phyloP scores from a whole-genome alignment of 2,329 filamentous ascomycete genomes.

The Penicillium capsulatum region DNA sequence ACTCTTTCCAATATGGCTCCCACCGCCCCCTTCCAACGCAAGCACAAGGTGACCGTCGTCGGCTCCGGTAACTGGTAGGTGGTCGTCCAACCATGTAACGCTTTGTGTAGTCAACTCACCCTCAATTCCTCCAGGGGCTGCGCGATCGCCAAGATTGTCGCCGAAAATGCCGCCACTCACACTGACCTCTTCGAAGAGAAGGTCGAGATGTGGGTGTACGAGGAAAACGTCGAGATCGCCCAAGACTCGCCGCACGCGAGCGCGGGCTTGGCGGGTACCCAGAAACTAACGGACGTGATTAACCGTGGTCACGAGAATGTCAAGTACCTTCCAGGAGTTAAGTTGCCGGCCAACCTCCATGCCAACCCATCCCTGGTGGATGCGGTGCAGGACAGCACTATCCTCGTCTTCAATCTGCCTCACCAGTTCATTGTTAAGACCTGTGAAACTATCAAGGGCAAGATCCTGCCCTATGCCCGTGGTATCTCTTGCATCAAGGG shows the following conservation, averaged over 20 bases:
- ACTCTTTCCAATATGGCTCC: constrained; percentile 31
- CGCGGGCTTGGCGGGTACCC: constrained; percentile 63
- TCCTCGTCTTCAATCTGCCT: constrained; percentile 94
- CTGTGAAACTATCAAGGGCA: constrained; percentile 77
- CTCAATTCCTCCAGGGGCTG: constrained; percentile 95
- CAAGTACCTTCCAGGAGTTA: constrained; percentile 92
- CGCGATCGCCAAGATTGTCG: constrained; percentile 93
- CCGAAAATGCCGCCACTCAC: constrained; percentile 80
- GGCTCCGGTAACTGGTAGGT: constrained; percentile 91
- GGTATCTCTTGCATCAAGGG: constrained; percentile 98
- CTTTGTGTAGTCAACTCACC: too few species aligned
- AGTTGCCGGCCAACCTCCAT: constrained; percentile 66
- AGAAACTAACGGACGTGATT: constrained; percentile 88
- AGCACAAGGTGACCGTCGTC: constrained; percentile 63
- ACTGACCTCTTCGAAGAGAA: constrained; percentile 77
- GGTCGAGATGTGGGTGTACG: constrained; percentile 99
- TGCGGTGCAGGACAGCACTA: constrained; percentile 75
- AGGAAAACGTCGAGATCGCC: constrained; percentile 77
- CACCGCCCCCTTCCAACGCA: constrained; percentile 30
- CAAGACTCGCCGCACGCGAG: constrained; percentile 71
- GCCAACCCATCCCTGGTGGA: constrained; percentile 52
- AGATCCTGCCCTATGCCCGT: constrained; percentile 86
- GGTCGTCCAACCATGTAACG: background rate
- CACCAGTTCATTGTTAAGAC: constrained; percentile 84
- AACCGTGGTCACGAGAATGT: constrained; percentile 92